Evolutionary conservation across 768 basidiomycete species (phyloP), one percentile per base, ranked within the genome.

Genomic region (Naganishia vaughanmartiniae): DNA sequence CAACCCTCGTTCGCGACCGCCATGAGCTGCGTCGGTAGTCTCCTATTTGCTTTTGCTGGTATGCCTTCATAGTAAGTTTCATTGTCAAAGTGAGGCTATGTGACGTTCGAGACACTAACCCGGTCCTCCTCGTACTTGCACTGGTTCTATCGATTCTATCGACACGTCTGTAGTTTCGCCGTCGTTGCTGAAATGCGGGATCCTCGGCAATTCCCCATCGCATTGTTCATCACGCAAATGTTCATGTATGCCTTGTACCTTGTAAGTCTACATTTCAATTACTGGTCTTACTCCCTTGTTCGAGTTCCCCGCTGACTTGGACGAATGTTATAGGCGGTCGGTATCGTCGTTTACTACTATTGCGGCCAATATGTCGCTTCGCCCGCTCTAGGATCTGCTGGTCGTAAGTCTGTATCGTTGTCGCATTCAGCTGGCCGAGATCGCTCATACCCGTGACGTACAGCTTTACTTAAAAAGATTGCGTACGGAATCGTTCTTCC

Each of bases 261-360:
- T 24, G 70, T 65, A 2, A n/a, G 65, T 63, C 39, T 15, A 10
- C 17, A 7, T n/a, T 63, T 7, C 42, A 7, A 7, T 17, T 36
- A n/a, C 39, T 42, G 15, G 9, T 9, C 39, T 7, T 4, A 26
- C 24, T 51, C 48, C 21, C 21, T 7, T 24, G 24, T 51, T 24
- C 1, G 4, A 46, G 1, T 10, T 54, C 12, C 30, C 5, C 19
- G 2, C 34, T 28, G 11, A 34, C 30, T 24, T 42, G 39, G 3
- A 57, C 33, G 34, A 19, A 10, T 28, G 2, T 11, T 30, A n/a
- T n/a, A 77, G 76, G 73, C 72, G 53, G 70, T 81, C 65, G 76
- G 74, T 14, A 66, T 77, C 33, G 76, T 79, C 31, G 77, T 80
- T 0, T 82, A 80, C 72, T 67, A 70, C 60, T 80, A 69, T 75